Base-by-base conservation (phyloP, 73 alveolate species). In the Blepharisma japonicum region DNA sequence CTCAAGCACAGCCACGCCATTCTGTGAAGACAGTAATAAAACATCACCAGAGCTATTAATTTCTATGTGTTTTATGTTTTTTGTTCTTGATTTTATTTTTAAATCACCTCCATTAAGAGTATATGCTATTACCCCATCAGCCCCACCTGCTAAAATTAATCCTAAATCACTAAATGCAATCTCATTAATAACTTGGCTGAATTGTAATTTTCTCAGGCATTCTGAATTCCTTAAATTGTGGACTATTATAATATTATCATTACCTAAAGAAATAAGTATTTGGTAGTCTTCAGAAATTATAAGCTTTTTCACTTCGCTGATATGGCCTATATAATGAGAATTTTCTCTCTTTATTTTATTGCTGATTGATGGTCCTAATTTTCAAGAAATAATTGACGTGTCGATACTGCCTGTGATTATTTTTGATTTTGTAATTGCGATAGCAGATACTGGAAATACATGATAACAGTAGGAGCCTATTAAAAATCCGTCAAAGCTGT, bases 51-150 rank as follows among this genome's bases (percentile, higher is more conserved):
- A 3, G 42, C 42, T 32, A 32, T 32, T 32, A 32, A 32, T 32
- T 32, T 32, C 42, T 32, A 32, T 3, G 3, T 32, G 42, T 32
- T 32, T 32, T 32, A 32, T 32, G 42, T 32, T 32, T 32, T 32
- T 32, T 32, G 42, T 3, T 3, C 42, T 32, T 32, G 42, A 32
- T 32, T 32, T 32, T 32, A 32, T 32, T 32, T 32, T 32, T 32
- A 32, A 32, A 32, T 32, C 42, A 3, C 42, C 42, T 3, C 42
- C 42, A 32, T 32, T 32, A 32, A 32, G 42, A 32, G 42, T 32
- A 3, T 32, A 32, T 32, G 85, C 83, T 21, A 92, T 79, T 7
- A 90, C 95, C 6, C 98, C 98, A 77, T 88, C 94, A 49, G 89
- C 87, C 61, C 94, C 83, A 42, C 98, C 98, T 27, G 87, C 92